Evolutionary conservation across 345 rosid species (phyloP), one percentile per base, ranked within the genome.

Genomic region (Populus pruinosa): DNA sequence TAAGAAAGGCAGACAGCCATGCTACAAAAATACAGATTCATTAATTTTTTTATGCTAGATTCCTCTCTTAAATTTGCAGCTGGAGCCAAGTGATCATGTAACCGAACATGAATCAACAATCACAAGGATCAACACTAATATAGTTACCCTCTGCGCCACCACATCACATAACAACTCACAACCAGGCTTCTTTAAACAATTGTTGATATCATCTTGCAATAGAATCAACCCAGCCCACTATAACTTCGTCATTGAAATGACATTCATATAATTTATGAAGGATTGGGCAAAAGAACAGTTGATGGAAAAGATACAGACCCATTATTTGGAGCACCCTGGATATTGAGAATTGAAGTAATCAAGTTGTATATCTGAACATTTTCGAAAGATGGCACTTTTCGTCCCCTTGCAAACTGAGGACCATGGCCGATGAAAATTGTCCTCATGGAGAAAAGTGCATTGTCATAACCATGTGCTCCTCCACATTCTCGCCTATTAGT

Each of bases 391-490:
- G 97, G 90, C 69, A 95, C 97, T 88, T 95, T 93, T 85, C 64
- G 79, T 17, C 98, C 97, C 63, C 88, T 78, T 0, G 87, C 83
- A 74, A 95, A 95, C 87, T 84, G 86, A 70, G 98, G 99, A 77
- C 97, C 99, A 6, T 93, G 97, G 67, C 94, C 98, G 18, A 95
- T 88, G 79, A 93, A 95, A 81, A 95, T 91, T 49, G 92, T 85
- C 78, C 99, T 92, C 98, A 93, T 95, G 16, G 99, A 95, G 86
- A 95, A 95, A 80, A 93, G 17, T 2, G 90, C 90, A 79, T 92
- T 93, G 78, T 95, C 98, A 82, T 95, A 95, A 8, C 99, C 98
- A 27, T 95, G 98, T 13, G 92, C 87, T 76, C 99, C 99, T 44
- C 97, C 97, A 62, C 99, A 95, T 67, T 95, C 99, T 67, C 88